A percentile compares a stretch with the other conserved stretches of the same genome.
These are phyloP conservation scores for Phaeosphaeria sp. DNA, from an alignment of 2,329 filamentous ascomycete species.

Conservation along the genomic window DNA sequence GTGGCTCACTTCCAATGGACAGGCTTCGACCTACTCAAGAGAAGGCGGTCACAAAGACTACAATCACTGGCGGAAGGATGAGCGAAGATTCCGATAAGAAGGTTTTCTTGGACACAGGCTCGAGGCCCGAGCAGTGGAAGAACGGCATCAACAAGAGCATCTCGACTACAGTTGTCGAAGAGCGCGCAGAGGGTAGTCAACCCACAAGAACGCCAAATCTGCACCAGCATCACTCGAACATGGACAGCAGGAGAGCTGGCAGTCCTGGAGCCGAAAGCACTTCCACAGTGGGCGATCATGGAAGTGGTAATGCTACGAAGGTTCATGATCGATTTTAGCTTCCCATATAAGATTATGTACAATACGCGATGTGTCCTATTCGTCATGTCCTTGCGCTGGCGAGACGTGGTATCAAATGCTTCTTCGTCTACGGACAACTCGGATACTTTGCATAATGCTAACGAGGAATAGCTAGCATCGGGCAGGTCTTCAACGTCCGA, in stretches of 20 bases:
- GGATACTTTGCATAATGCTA: not conserved
- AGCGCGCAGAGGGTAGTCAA: not conserved
- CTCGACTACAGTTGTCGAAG: slow-evolving; percentile 2
- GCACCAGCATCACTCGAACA: not conserved
- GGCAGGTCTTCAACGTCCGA: not conserved
- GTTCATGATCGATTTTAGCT: slow-evolving; percentile 2
- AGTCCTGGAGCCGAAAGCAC: not conserved
- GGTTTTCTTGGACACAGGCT: slow-evolving; percentile 17
- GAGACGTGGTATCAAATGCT: not conserved
- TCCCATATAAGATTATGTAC: not conserved
- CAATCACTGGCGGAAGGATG: slow-evolving; percentile 24
- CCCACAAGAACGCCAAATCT: no score
- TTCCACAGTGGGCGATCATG: slow-evolving; percentile 1
- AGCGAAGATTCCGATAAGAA: slow-evolving; percentile 32
- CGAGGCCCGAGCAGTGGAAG: slow-evolving; percentile 12
- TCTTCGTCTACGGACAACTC: not conserved
- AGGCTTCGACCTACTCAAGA: slow-evolving; percentile 24
- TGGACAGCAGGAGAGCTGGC: not conserved
- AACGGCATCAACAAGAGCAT: slow-evolving; percentile 4
- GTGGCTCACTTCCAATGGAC: slow-evolving; percentile 16
- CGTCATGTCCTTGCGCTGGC: not conserved
- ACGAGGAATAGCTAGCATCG: not conserved
- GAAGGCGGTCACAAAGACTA: slow-evolving; percentile 28
- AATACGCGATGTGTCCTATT: not conserved
- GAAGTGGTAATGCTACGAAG: not conserved